These are phyloP conservation scores for Cladosporium cucumerinum DNA, from an alignment of 2,329 filamentous ascomycete genomes.

Conservation along the genomic window DNA sequence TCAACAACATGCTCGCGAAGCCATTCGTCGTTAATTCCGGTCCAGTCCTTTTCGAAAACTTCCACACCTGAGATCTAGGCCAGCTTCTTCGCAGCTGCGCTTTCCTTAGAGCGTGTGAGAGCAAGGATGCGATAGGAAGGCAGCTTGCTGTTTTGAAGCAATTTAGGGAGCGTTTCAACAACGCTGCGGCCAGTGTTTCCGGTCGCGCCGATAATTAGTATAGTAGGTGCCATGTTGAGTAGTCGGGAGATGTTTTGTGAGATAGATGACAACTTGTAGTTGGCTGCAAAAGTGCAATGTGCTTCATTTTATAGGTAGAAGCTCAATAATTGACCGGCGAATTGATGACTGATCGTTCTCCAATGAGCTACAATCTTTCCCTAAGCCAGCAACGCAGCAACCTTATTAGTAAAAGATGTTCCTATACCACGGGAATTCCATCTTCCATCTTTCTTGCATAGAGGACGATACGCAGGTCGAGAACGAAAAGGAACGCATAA, in stretches of 20 bases:
- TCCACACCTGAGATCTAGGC: conserved; percentile 36
- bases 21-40: conserved; percentile 41
- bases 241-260: background rate
- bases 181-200: conserved; percentile 18
- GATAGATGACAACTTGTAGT: background rate
- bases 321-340: background rate
- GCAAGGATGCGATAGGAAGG: conserved; percentile 30
- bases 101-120: conserved; percentile 32
- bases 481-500: background rate
- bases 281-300: background rate
- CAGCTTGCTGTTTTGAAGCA: conserved; percentile 19
- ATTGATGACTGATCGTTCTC: background rate
- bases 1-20: conserved; percentile 37
- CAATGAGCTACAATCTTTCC: background rate
- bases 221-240: conserved; percentile 9
- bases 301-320: background rate
- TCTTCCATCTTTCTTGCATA: background rate
- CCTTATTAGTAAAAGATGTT: background rate
- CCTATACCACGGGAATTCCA: background rate
- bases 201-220: conserved; percentile 19
- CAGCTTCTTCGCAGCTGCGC: conserved; percentile 29
- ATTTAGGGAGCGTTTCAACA: conserved; percentile 16
- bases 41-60: conserved; percentile 38
- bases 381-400: background rate
- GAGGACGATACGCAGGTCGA: background rate